These are phyloP conservation scores for Erodium chrysanthum DNA, from an alignment of 441 rosid genomes.

Conservation along the genomic window DNA sequence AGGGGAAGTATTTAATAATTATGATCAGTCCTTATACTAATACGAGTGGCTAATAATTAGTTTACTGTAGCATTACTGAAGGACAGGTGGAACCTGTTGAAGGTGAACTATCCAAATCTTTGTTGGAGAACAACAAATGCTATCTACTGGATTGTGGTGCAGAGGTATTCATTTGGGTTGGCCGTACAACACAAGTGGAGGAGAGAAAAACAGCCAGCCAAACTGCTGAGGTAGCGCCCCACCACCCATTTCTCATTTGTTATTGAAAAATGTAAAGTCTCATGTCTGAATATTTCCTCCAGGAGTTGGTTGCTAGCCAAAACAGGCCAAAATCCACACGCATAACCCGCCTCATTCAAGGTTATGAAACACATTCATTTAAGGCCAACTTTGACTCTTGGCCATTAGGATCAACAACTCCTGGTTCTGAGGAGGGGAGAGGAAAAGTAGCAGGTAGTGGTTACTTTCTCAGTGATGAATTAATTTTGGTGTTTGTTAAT, in stretches of 20 bases:
- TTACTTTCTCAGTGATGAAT: conserved; percentile 13
- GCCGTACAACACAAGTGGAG: conserved; percentile 89
- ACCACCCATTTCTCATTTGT: conserved; percentile 15
- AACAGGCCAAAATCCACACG: conserved; percentile 75
- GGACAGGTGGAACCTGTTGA: conserved; percentile 57
- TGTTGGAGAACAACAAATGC: conserved; percentile 83
- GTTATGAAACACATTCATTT: conserved; percentile 84
- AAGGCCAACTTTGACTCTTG: conserved; percentile 90
- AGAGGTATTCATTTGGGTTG: conserved; percentile 92
- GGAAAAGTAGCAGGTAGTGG: conserved; percentile 90
- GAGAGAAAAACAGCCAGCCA: conserved; percentile 82
- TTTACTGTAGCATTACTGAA: conserved; percentile 44
- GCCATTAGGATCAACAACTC: conserved; percentile 75
- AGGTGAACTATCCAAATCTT: conserved; percentile 72
- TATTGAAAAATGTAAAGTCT: conserved; percentile 20
- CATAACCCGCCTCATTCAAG: conserved; percentile 77
- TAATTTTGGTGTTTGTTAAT: conserved; percentile 13
- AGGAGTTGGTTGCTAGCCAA: conserved; percentile 70
- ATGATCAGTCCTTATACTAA: background rate
- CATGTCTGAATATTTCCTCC: conserved; percentile 30
- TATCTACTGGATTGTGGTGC: conserved; percentile 81
- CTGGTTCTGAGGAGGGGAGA: conserved; percentile 88
- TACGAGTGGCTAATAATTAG: background rate
- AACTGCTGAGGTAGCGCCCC: conserved; percentile 64
- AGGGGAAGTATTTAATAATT: background rate